Evolutionary conservation across 805 yeast species (phyloP), one percentile per base, ranked within the genome.

Genomic region (Sporopachydermia lactativora): DNA sequence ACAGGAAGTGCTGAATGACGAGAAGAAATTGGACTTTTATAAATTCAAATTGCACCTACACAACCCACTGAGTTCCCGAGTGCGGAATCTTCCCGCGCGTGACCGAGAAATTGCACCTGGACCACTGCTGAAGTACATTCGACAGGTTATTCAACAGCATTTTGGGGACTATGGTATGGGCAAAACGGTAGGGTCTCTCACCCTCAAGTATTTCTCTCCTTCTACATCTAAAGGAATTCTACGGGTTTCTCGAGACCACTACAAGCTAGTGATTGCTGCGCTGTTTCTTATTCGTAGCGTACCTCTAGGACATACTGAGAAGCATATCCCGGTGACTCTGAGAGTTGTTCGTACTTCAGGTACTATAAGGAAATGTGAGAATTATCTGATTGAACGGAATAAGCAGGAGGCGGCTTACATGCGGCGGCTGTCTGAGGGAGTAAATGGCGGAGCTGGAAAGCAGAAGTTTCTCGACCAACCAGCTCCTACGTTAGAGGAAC

Each of bases 141-240:
- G 80, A 45, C 62, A 65, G 13, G 65, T 74, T 2, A 56, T 88
- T 4, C 74, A 71, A 43, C 66, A 66, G 18, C 68, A 76, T 47
- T 83, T 79, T 54, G 97, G 97, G 1, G 95, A 84, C 41, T 62
- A 66, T 42, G 96, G 95, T 0, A 52, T 72, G 0, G 94, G 92
- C 0, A 64, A 68, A 15, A 74, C 73, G 3, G 74, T 77, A 1
- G 59, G 73, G 44, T 68, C 78, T 19, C 53, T 82, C 3, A 70
- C 73, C 13, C 59, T 88, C 40, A 83, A 85, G 53, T 86, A 86
- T 55, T 88, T 83, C 58, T 81, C 92, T 13, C 74, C 74, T 41
- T 70, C 69, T 50, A 86, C 96, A 0, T 75, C 86, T 0, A 77
- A 86, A 0, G 96, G 96, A 0, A 88, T 88, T 3, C 51, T 89